A percentile compares a stretch with the other conserved stretches of the same genome.
phyloP scores from a whole-genome alignment of 2,329 filamentous ascomycete genomes.

The Ceratocystis lukuohia region DNA sequence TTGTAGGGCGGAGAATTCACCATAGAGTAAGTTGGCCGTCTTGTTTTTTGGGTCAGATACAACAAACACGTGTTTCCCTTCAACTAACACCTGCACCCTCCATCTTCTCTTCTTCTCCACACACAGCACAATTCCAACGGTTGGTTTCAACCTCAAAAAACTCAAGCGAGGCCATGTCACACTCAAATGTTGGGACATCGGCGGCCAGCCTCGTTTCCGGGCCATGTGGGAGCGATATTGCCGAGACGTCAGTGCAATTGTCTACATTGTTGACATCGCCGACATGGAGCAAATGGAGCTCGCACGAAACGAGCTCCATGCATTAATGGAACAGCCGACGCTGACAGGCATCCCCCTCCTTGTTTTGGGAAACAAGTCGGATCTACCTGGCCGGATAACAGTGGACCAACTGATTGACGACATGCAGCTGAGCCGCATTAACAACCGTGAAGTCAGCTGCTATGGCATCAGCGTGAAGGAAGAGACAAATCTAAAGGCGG shows the following conservation, averaged over 20 bases:
- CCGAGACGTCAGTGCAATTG: conserved; percentile 90
- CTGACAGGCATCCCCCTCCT: conserved; percentile 83
- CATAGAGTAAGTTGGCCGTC: conserved; percentile 64
- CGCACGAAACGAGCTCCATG: conserved; percentile 84
- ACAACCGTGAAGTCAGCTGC: conserved; percentile 87
- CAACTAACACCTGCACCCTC: conserved; percentile 3
- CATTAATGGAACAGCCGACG: conserved; percentile 70
- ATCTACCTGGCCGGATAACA: conserved; percentile 76
- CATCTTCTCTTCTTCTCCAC: conserved; percentile 23
- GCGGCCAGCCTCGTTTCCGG: conserved; percentile 89
- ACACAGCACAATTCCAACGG: conserved; percentile 84
- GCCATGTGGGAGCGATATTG: conserved; percentile 99
- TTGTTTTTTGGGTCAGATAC: neutral
- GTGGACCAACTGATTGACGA: conserved; percentile 93
- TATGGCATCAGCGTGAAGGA: conserved; percentile 98
- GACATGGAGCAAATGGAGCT: conserved; percentile 68
- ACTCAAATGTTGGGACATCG: conserved; percentile 97
- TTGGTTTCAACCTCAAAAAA: conserved; percentile 98
- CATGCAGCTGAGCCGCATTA: conserved; percentile 78
- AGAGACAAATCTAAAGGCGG: conserved; percentile 94
- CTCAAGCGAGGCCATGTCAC: conserved; percentile 97
- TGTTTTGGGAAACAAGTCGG: conserved; percentile 93
- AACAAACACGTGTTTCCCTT: neutral
- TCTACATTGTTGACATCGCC: conserved; percentile 96
- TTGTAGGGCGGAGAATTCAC: conserved; percentile 90